These are phyloP conservation scores for Debaryomyces coudertii DNA, from an alignment of 1,139 yeast genomes.

Conservation along the genomic window DNA sequence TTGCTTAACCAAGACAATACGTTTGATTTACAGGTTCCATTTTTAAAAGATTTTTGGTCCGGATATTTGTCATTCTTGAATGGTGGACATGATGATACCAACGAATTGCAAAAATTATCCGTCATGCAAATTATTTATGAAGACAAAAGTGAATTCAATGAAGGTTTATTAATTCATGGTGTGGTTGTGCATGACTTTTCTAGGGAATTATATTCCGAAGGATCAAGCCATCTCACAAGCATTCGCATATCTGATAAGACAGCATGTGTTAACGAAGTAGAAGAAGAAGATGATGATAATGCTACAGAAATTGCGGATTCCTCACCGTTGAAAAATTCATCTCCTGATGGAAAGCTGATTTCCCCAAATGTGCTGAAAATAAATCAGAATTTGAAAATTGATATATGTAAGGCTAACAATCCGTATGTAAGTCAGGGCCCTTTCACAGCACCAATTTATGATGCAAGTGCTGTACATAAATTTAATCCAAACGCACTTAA, in stretches of 20 bases:
- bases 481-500: constrained; percentile 21
- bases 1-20: constrained; percentile 18
- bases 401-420: constrained; percentile 20
- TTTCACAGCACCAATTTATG: constrained; percentile 40
- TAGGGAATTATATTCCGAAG: constrained; percentile 11
- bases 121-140: constrained; percentile 37
- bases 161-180: constrained; percentile 26
- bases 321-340: constrained; percentile 30
- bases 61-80: constrained; percentile 42
- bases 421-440: constrained; percentile 30
- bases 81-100: constrained; percentile 33
- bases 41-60: constrained; percentile 42
- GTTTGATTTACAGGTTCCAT: constrained; percentile 41
- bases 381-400: constrained; percentile 24
- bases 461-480: constrained; percentile 24
- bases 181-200: constrained; percentile 35
- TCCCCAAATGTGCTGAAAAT: not conserved
- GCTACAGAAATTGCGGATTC: constrained; percentile 47
- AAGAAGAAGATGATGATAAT: constrained; percentile 36
- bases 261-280: constrained; percentile 5
- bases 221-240: constrained; percentile 15
- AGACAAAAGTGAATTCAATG: constrained; percentile 15
- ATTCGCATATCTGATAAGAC: constrained; percentile 15
- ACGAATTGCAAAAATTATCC: constrained; percentile 22
- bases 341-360: constrained; percentile 6